Evolutionary conservation across 768 basidiomycete species (phyloP).

Genomic region (Podaxis sp.): DNA sequence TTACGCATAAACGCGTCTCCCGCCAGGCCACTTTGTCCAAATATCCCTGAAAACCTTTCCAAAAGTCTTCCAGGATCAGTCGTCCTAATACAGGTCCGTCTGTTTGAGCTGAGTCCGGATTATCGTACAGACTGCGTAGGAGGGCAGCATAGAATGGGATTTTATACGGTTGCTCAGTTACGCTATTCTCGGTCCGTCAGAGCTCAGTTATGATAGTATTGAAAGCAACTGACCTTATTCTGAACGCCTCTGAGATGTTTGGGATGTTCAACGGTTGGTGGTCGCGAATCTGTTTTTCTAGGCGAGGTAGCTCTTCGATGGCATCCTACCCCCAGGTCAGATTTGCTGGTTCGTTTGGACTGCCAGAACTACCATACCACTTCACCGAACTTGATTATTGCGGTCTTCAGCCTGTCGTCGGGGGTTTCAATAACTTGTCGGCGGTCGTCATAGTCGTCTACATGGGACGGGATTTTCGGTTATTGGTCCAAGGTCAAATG

Average conservation of each 20-base stretch:
- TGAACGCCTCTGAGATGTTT: constrained; percentile 70
- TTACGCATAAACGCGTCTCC: constrained; percentile 83
- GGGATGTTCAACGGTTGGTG: constrained; percentile 58
- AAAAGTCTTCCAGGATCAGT: constrained; percentile 83
- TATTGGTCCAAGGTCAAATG: constrained; percentile 2
- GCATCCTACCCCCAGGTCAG: constrained; percentile 51
- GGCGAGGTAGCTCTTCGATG: constrained; percentile 62
- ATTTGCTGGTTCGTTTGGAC: neutral
- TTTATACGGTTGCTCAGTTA: constrained; percentile 94
- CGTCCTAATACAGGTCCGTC: constrained; percentile 58
- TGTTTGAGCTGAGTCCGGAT: constrained; percentile 33
- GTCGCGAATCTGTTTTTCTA: constrained; percentile 67
- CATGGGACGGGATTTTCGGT: constrained; percentile 14
- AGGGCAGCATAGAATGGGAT: constrained; percentile 86
- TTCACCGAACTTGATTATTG: constrained; percentile 77
- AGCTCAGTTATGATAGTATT: neutral
- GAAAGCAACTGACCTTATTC: constrained; percentile 51
- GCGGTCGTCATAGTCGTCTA: constrained; percentile 71
- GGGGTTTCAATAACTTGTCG: constrained; percentile 67
- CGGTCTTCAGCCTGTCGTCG: constrained; percentile 65
- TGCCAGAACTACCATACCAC: constrained; percentile 51
- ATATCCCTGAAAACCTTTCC: constrained; percentile 87
- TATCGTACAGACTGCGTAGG: constrained; percentile 65
- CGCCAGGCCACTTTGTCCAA: constrained; percentile 91
- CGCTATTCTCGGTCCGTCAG: constrained; percentile 41